These are phyloP conservation scores for Saccharum spontaneum DNA, from an alignment of 176 grass and related monocot species.

Conservation along the genomic window DNA sequence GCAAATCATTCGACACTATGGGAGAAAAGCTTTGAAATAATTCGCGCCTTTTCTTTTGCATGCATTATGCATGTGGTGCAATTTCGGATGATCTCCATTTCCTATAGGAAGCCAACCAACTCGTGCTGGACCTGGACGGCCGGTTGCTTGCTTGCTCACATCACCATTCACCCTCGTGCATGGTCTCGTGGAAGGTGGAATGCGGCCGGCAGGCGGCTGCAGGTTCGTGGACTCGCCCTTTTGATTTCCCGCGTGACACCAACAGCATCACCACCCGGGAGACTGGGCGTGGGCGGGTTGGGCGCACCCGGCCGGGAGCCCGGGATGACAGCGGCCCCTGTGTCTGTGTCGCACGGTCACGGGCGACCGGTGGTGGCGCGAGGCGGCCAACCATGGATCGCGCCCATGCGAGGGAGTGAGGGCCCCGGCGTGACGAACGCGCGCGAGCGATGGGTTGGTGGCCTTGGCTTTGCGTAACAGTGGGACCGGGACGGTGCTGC, in stretches of 20 bases:
- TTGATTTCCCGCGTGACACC: no score
- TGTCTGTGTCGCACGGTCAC: not conserved
- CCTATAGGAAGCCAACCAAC: not conserved
- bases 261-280: not conserved
- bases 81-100: not conserved
- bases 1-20: not conserved
- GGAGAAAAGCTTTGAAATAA: conserved; percentile 18
- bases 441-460: not conserved
- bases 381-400: not conserved
- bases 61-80: not conserved
- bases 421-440: conserved; percentile 23
- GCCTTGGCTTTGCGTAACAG: not conserved
- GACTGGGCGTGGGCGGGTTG: no score
- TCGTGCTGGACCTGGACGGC: not conserved
- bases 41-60: not conserved
- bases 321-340: not conserved
- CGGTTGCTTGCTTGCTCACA: not conserved
- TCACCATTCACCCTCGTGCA: conserved; percentile 20
- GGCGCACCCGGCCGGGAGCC: no score
- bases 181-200: not conserved
- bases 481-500: not conserved
- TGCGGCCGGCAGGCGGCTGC: not conserved
- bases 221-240: not conserved
- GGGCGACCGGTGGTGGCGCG: not conserved
- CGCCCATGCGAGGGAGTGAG: not conserved